Evolutionary conservation across 2,329 filamentous ascomycete genomes (phyloP).

Genomic region (Paraphoma chrysanthemicola): DNA sequence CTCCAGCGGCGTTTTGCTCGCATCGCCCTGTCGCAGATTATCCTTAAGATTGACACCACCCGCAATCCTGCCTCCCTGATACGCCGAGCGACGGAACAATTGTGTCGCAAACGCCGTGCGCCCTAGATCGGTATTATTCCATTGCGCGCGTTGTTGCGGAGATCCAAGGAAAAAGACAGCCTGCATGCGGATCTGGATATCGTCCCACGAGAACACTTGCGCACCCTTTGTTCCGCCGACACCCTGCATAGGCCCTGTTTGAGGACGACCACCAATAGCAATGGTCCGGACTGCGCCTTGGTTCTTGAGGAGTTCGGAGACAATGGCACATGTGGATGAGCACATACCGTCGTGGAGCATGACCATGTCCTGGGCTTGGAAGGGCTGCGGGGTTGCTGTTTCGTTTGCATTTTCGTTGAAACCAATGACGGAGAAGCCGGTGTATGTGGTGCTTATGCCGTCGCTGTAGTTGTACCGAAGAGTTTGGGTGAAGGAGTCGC

Average conservation of each 20-base stretch:
- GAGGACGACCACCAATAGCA: conserved; percentile 52
- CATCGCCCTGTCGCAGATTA: conserved; percentile 47
- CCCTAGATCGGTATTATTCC: conserved; percentile 37
- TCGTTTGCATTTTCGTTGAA: conserved; percentile 38
- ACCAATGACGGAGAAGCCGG: conserved; percentile 39
- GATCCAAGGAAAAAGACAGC: conserved; percentile 39
- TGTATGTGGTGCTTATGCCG: conserved; percentile 35
- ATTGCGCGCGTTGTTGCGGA: conserved; percentile 36
- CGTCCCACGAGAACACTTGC: conserved; percentile 44
- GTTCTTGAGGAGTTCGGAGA: conserved; percentile 54
- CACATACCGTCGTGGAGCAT: conserved; percentile 56
- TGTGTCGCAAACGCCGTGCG: conserved; percentile 43
- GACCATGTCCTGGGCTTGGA: conserved; percentile 49
- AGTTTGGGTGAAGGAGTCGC: conserved; percentile 45
- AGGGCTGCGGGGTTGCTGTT: conserved; percentile 42
- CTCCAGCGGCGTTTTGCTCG: conserved; percentile 47
- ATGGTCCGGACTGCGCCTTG: conserved; percentile 53
- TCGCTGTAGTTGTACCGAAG: conserved; percentile 48
- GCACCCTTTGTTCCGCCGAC: conserved; percentile 56
- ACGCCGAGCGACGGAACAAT: conserved; percentile 40
- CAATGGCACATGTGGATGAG: conserved; percentile 56
- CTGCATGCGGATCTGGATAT: conserved; percentile 40
- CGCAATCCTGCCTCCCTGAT: conserved; percentile 26
- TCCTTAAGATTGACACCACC: conserved; percentile 48
- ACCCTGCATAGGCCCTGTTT: conserved; percentile 52